Evolutionary conservation across 345 rosid genomes (phyloP).

Genomic region (Dimocarpus longan): DNA sequence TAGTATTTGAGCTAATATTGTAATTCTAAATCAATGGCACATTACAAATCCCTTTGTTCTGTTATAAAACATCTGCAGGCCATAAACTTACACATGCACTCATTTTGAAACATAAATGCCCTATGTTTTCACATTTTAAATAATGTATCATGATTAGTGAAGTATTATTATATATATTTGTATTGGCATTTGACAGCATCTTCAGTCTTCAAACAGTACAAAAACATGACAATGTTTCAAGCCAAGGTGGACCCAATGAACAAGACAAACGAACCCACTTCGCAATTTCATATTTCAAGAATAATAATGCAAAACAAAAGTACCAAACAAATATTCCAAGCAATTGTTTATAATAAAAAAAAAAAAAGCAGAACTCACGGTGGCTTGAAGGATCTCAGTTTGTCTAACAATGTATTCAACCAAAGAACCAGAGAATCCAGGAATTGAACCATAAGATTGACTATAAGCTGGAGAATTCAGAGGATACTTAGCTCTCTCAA

Average conservation of each 20-base stretch:
- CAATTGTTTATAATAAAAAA: too few species aligned
- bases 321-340: background rate
- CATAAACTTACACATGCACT: background rate
- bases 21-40: background rate
- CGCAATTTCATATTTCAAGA: background rate
- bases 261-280: background rate
- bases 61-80: background rate
- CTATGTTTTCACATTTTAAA: background rate
- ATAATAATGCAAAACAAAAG: background rate
- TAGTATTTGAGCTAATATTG: background rate
- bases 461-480: conserved; percentile 47
- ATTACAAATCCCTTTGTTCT: background rate
- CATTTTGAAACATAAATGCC: background rate
- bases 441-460: conserved; percentile 32
- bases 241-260: background rate
- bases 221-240: background rate
- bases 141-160: background rate
- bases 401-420: conserved; percentile 53
- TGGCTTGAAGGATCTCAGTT: conserved; percentile 66
- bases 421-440: conserved; percentile 52
- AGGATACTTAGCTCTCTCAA: conserved; percentile 80
- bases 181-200: background rate
- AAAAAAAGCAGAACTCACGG: conserved; percentile 34
- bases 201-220: background rate
- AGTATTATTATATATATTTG: background rate